phyloP scores from a whole-genome alignment of 345 rosid genomes.

The Bruguiera parviflora region DNA sequence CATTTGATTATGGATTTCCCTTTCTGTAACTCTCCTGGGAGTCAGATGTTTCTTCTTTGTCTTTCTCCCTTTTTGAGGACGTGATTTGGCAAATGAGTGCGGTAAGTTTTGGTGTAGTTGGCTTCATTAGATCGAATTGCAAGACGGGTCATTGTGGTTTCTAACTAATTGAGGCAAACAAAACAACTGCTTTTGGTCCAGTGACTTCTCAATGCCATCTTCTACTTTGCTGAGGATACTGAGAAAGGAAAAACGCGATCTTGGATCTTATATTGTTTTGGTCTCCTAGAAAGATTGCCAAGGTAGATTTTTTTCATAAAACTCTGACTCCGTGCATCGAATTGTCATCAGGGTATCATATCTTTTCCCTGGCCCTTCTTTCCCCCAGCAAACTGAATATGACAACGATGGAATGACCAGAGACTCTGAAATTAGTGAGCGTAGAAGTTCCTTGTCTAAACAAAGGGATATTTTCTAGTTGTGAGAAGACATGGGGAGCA shows the following conservation, averaged over 20 bases:
- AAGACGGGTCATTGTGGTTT: not conserved
- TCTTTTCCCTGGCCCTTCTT: no score
- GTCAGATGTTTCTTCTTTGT: no score
- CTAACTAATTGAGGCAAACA: no score
- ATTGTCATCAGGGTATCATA: no score
- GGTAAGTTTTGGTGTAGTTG: not conserved
- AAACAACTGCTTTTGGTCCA: no score
- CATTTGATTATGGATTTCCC: constrained; percentile 7
- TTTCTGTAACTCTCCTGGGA: constrained; percentile 8
- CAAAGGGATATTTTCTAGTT: no score
- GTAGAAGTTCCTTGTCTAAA: no score
- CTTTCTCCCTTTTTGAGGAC: not conserved
- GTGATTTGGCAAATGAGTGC: constrained; percentile 13
- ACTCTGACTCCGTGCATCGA: not conserved
- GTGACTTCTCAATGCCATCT: not conserved
- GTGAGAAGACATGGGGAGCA: no score
- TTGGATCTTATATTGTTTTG: constrained; percentile 9
- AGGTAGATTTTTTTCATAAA: constrained; percentile 1
- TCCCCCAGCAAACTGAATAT: no score
- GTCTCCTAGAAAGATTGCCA: not conserved
- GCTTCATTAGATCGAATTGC: not conserved
- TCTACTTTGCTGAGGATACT: constrained; percentile 2
- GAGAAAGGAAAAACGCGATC: not conserved
- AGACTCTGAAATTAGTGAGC: no score
- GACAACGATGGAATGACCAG: no score